Evolutionary conservation across 148 eudicot genomes (phyloP).

Genomic region (Rhododendron henanense): DNA sequence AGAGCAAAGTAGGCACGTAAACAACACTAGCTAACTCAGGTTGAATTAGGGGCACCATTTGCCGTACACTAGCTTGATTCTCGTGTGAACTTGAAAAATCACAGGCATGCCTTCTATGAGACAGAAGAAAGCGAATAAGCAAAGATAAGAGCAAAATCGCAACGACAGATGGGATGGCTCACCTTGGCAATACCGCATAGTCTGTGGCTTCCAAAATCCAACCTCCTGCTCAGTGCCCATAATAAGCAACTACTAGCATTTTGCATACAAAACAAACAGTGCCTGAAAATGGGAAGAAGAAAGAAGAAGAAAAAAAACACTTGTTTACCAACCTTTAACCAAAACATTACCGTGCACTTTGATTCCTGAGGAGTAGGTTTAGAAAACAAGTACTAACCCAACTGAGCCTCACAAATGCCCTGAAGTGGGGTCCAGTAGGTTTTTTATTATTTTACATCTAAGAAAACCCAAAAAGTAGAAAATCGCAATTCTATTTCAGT

Average conservation of each 20-base stretch:
- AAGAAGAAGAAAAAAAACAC: background rate
- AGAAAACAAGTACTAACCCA: background rate
- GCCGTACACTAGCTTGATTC: background rate
- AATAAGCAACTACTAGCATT: background rate
- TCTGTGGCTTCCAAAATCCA: slow-evolving; percentile 10
- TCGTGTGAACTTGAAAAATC: background rate
- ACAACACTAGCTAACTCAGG: background rate
- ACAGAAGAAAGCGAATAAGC: background rate
- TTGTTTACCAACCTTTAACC: slow-evolving; percentile 11
- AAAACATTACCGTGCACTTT: background rate
- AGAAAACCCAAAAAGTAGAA: background rate
- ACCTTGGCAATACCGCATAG: slow-evolving; percentile 24
- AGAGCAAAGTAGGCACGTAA: background rate
- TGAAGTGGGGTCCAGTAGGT: background rate
- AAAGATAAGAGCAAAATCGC: background rate
- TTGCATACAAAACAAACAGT: background rate
- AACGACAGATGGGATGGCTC: background rate
- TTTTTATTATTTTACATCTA: background rate
- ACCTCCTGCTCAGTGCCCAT: slow-evolving; percentile 12
- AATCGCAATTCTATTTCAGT: background rate
- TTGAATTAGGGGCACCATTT: background rate
- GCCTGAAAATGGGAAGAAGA: background rate
- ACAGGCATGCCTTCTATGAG: background rate
- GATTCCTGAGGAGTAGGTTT: background rate
- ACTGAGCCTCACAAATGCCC: background rate